Evolutionary conservation across 306 rosid genomes (phyloP), one percentile per base, ranked within the genome.

Genomic region (Trifolium subterraneum): DNA sequence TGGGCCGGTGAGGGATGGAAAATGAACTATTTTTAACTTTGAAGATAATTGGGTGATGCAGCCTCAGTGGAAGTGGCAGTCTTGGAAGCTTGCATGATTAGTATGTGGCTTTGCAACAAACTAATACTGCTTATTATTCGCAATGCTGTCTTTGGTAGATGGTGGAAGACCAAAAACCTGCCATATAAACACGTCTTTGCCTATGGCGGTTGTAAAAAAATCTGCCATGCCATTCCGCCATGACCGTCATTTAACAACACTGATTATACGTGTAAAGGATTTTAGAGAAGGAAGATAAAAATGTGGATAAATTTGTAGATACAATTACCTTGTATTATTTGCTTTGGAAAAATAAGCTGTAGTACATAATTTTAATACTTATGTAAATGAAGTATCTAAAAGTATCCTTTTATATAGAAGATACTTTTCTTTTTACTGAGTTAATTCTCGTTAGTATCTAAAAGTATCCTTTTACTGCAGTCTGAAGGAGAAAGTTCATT

Each of bases 401-500:
- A 20, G 20, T 15, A 13, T 39, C 31, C 5, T 25, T 68, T 70
- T 29, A 33, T 16, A 12, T 41, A 8, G 68, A 48, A 35, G 38
- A 63, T 63, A 38, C 64, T 65, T 60, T 19, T 35, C 19, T 10
- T 52, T 76, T 42, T 63, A 23, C 36, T 2, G 77, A 55, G 10
- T 23, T 52, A 36, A 62, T 48, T 59, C 19, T 64, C 45, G 13
- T 72, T 45, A 10, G 20, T 51, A 56, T 36, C 52, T 0, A n/a
- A n/a, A n/a, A n/a, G n/a, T n/a, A n/a, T n/a, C n/a, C n/a, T 52
- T 65, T 38, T 51, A 16, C 52, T 82, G 86, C 78, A 88, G 96
- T 82, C 84, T 71, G 92, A 78, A 68, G 93, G 87, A 83, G 85
- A 83, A 77, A 84, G 81, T 36, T 83, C 84, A 3, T 70, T 88